Evolutionary conservation across 179 eudicot genomes (phyloP), one percentile per base, ranked within the genome.

Genomic region (Camellia oleifera): DNA sequence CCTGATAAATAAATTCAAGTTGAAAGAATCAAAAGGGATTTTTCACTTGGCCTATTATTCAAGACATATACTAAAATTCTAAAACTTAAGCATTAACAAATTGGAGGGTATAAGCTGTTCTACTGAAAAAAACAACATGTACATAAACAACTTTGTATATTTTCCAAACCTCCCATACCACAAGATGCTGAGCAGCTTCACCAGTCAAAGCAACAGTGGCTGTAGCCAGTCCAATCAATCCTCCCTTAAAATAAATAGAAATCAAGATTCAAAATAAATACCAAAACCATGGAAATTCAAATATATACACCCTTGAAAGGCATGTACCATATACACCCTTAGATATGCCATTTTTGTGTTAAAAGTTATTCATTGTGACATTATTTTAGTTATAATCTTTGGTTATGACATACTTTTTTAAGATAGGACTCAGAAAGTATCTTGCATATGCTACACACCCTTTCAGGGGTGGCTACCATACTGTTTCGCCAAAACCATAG

Each of bases 131-230:
- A 26, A 2, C 5, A 63, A 26, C 71, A 23, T 70, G 44, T 57
- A n/a, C 13, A 11, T 4, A 32, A 54, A 69, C 7, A 52, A 76
- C n/a, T 26, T 26, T 26, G 32, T 26, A 26, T 26, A 17, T 44
- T 7, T 10, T 8, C 46, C 13, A 77, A 4, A 4, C 2, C 3
- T 61, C 63, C 74, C 87, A 74, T 72, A 95, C 99, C 91, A 94
- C 99, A 54, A 96, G 96, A 94, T 96, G 98, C 85, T 94, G 99
- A n/a, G 97, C 86, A 13, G 99, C 99, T 78, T 96, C 99, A 0
- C 88, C 69, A 75, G 93, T 88, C 93, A 96, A 89, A 78, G 96
- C 99, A 81, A 96, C 99, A 8, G 99, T 96, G 50, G 89, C 98
- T 8, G 99, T 98, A 26, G 99, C 99, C 84, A 94, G 84, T 76